phyloP scores from a whole-genome alignment of 1,139 yeast genomes.

The Diutina siamensis region DNA sequence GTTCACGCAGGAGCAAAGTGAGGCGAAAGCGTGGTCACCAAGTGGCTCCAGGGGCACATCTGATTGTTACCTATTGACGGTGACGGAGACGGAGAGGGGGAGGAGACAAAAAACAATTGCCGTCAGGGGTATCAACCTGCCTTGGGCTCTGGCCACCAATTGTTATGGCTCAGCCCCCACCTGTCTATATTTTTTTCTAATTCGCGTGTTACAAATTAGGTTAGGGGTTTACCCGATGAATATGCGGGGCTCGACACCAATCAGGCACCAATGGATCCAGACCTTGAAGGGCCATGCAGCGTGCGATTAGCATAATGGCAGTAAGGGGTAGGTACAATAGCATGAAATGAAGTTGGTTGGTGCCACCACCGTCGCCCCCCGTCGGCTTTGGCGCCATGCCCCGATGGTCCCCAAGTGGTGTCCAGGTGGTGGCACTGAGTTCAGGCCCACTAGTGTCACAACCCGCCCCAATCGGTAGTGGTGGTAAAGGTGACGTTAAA shows the following conservation, averaged over 20 bases:
- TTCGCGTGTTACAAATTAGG: neutral
- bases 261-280: neutral
- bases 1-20: conserved; percentile 3
- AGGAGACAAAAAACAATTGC: no score
- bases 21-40: neutral
- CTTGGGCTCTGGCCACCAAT: no score
- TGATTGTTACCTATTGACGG: no score
- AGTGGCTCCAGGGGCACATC: neutral
- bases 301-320: neutral
- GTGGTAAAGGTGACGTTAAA: neutral
- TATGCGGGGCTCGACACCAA: neutral
- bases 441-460: neutral
- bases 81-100: no score
- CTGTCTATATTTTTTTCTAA: neutral
- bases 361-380: no score
- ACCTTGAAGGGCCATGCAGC: neutral
- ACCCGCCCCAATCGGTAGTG: neutral
- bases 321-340: neutral
- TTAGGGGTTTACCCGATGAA: neutral
- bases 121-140: no score
- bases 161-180: neutral
- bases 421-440: neutral
- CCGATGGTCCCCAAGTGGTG: no score
- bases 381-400: no score
- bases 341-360: no score